Evolutionary conservation across 805 yeast genomes (phyloP).

Genomic region (Jamesozyma jinghongensis): DNA sequence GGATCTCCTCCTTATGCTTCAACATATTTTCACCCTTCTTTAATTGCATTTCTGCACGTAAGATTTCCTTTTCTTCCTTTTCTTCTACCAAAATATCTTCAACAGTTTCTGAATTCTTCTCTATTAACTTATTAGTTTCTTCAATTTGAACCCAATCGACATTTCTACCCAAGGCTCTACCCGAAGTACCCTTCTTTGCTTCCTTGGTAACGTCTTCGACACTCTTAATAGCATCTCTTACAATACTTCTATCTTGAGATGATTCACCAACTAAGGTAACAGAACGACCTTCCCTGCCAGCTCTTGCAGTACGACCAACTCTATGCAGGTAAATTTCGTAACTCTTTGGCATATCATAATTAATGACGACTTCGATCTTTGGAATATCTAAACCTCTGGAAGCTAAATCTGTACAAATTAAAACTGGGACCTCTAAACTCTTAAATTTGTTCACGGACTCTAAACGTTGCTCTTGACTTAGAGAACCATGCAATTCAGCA

Average conservation of each 20-base stretch:
- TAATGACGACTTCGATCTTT: slow-evolving; percentile 87
- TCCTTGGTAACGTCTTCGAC: slow-evolving; percentile 36
- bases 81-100: slow-evolving; percentile 82
- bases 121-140: slow-evolving; percentile 51
- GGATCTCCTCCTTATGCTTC: slow-evolving; percentile 72
- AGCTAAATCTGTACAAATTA: slow-evolving; percentile 95
- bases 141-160: slow-evolving; percentile 88
- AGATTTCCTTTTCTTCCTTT: slow-evolving; percentile 74
- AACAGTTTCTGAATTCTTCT: slow-evolving; percentile 47
- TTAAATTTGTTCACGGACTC: slow-evolving; percentile 76
- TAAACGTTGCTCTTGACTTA: slow-evolving; percentile 89
- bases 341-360: slow-evolving; percentile 91
- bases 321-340: slow-evolving; percentile 91
- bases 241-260: slow-evolving; percentile 77
- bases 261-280: slow-evolving; percentile 91
- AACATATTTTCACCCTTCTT: slow-evolving; percentile 77
- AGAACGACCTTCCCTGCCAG: slow-evolving; percentile 91
- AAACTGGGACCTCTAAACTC: slow-evolving; percentile 70
- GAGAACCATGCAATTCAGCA: slow-evolving; percentile 73
- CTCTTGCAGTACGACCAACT: slow-evolving; percentile 99
- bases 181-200: slow-evolving; percentile 29
- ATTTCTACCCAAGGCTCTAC: slow-evolving; percentile 66
- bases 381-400: slow-evolving; percentile 99
- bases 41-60: slow-evolving; percentile 85
- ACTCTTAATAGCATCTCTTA: slow-evolving; percentile 78